Base-by-base conservation (phyloP, 2,329 filamentous ascomycete species). In the Cladosporium cucumerinum region DNA sequence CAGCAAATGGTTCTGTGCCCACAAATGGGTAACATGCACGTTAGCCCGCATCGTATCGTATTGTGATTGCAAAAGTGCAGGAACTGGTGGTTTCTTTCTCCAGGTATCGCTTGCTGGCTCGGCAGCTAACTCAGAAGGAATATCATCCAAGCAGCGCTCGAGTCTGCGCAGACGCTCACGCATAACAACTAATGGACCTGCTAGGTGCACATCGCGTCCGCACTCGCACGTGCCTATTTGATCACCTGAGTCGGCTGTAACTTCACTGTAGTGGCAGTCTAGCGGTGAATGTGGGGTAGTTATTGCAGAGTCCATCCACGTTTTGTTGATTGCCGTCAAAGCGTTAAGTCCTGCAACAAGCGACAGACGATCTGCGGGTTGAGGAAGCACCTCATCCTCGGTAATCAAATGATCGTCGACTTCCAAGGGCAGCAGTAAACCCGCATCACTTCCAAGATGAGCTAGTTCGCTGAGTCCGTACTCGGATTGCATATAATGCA, bases 291-390 rank as follows among this genome's bases (percentile, higher is more conserved):
- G 26, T 32, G 51, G 26, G 23, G 25, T 54, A 11, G 18, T 30
- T 30, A 54, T 30, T 16, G 30, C n/a, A 12, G 51, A 30, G 25
- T 54, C 51, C 51, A 54, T 54, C 51, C 51, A 54, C 18, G 51
- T 32, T 54, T 28, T 54, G 36, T 58, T 58, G 21, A 58, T 28
- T 21, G 21, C 25, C 16, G 55, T n/a, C 12, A 58, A 25, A 14
- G 55, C 32, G 14, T 58, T 58, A 5, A 58, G 32, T 6, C 55
- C 55, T n/a, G 55, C 55, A 23, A 46, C 55, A 10, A 58, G 55
- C 23, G 55, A 26, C 25, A 58, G 12, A 16, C 32, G 6, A 0
- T n/a, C 55, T 58, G 34, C 21, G 18, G 55, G 55, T 18, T 58
- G 55, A 39, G 34, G 14, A 39, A 43, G 10, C 25, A 58, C 34